Evolutionary conservation across 306 rosid genomes (phyloP), one percentile per base, ranked within the genome.

Genomic region (Rosa rugosa): DNA sequence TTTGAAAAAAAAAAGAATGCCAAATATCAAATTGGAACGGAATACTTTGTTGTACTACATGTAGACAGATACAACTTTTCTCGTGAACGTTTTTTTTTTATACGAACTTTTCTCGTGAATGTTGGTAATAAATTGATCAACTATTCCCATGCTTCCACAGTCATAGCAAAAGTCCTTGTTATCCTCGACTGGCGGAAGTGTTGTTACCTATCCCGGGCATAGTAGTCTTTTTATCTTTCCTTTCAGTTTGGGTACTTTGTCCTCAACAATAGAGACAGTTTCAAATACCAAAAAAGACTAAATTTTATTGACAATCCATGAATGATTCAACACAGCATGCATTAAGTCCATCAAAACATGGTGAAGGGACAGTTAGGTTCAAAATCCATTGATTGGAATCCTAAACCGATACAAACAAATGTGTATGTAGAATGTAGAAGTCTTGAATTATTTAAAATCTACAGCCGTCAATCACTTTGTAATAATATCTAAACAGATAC

Each of bases 371-470:
- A 14, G 68, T 73, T n/a, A 38, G 47, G 71, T 66, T 67, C 49
- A 40, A 67, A 36, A 38, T 67, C 47, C 49, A 36, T 38, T 67
- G 71, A 40, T 4, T 18, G 71, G 17, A 67, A 67, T 27, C 49
- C 49, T 67, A 67, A 67, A 67, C 71, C 50, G 12, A 67, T 67
- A 67, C 71, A 67, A 40, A 40, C 71, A 67, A 67, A 67, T 67
- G 18, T n/a, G 71, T 67, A 67, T 67, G 13, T 67, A 67, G 27
- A 40, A 66, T 17, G 14, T 65, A 16, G 17, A 64, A 40, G 71
- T 67, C 31, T 8, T 3, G 27, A 40, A 67, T 67, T 67, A 67
- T 67, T 66, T 40, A 67, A 36, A 66, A 67, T 67, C 71, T 67
- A 40, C 45, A 67, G 71, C 49, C 3, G 49, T 40, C 49, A 38